Conservation (phyloP, 371 early-diverging fungal species). For the Rhizopus microsporus region DNA sequence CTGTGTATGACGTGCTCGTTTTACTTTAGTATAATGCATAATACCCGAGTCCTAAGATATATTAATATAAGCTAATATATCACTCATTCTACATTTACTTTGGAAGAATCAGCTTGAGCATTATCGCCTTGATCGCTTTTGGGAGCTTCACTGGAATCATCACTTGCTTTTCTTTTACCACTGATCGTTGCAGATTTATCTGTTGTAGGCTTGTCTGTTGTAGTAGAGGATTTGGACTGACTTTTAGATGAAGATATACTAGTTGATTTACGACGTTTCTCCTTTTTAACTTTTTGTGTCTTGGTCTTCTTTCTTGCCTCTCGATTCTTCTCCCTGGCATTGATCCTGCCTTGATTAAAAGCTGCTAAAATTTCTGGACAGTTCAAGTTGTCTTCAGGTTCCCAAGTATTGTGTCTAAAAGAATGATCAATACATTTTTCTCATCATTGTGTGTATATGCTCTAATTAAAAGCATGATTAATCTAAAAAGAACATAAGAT, state of each 20-base stretch:
- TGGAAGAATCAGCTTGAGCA: too few species aligned
- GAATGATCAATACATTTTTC: neutral
- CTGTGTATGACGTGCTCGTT: too few species aligned
- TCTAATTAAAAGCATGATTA: neutral
- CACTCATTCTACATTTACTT: too few species aligned
- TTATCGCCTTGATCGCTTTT: too few species aligned
- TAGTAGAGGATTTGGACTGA: neutral
- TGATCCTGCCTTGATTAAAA: neutral
- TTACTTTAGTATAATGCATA: too few species aligned
- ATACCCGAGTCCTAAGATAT: too few species aligned
- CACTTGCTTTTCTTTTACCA: too few species aligned
- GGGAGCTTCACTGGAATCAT: too few species aligned
- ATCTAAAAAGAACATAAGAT: neutral
- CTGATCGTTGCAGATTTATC: neutral
- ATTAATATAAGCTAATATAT: too few species aligned
- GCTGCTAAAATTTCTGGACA: conserved; percentile 12
- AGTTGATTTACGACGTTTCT: too few species aligned
- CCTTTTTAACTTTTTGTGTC: neutral
- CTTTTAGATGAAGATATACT: too few species aligned
- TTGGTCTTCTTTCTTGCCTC: neutral
- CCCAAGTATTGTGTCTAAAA: conserved; percentile 25
- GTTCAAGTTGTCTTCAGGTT: conserved; percentile 26
- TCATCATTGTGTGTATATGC: neutral
- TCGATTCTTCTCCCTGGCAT: neutral
- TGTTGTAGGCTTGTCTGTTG: neutral